Evolutionary conservation across 2,329 filamentous ascomycete species (phyloP), one percentile per base, ranked within the genome.

Genomic region (Ophiostoma himal-ulmi): DNA sequence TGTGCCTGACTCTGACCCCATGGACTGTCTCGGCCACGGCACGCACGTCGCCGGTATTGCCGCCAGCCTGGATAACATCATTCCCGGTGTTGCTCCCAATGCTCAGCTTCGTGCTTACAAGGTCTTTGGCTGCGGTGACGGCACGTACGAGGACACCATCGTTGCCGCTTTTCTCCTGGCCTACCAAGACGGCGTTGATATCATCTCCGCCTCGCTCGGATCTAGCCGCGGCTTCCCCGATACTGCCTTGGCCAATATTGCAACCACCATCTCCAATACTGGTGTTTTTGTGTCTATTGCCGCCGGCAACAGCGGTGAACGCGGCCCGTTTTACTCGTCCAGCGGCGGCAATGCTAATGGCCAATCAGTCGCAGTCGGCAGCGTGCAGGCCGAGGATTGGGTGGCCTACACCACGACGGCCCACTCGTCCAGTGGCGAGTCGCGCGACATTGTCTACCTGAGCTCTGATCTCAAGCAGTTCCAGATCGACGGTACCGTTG

Each of bases 241-340:
- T 30, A 74, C 79, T 41, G 76, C 79, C n/a, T 79, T 77, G 77
- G 78, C 80, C 41, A 77, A 78, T n/a, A 78, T 81, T 6, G 77
- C 79, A 3, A 78, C 78, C 6, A 78, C 80, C 20, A 81, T 83
- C 68, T 79, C 78, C 22, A 77, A 79, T 14, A 75, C 77, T 2
- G 81, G 81, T 22, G 78, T 81, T 1, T 78, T 80, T 30, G 78
- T 81, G 64, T 78, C 79, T 5, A 77, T 82, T 41, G 78, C 80
- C 0, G 80, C 78, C 7, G 82, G 81, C 8, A 83, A 83, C 69
- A 77, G 78, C 26, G 81, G 81, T 13, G 34, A 48, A 30, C 5
- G 1, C 17, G 74, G 71, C 13, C 69, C 73, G 64, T 80, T 80
- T 69, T 74, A 75, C 36, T 69, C 74, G 62, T 72, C 70, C 67